Evolutionary conservation across 129 eudicot species (phyloP).

Genomic region (Pseudognaphalium luteoalbum): DNA sequence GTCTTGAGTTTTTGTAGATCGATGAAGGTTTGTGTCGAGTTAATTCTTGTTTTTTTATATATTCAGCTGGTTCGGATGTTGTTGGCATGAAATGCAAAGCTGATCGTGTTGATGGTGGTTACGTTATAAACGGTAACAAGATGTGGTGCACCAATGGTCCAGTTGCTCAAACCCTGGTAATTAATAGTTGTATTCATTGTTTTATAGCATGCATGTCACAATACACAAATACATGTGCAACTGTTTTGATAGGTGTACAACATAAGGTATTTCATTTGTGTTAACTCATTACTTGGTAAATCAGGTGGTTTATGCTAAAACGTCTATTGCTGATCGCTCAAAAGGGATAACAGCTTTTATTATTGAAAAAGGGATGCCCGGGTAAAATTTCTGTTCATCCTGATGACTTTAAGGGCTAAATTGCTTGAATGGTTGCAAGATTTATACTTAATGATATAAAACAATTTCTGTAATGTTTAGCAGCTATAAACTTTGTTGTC

Average conservation of each 20-base stretch:
- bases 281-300: neutral
- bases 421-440: neutral
- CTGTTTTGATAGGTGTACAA: neutral
- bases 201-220: neutral
- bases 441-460: neutral
- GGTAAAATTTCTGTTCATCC: conserved; percentile 49
- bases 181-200: neutral
- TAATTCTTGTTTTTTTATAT: conserved; percentile 16
- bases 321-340: conserved; percentile 65
- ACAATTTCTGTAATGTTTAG: neutral
- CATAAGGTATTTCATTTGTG: neutral
- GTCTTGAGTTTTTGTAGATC: neutral
- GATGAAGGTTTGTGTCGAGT: neutral
- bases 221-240: neutral
- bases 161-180: conserved; percentile 88
- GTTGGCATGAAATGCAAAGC: conserved; percentile 98
- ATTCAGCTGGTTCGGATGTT: conserved; percentile 96
- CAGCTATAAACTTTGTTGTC: neutral
- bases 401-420: conserved; percentile 6
- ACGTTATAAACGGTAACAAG: conserved; percentile 83
- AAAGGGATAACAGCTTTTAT: conserved; percentile 97
- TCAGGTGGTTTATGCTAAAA: conserved; percentile 94
- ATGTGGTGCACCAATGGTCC: conserved; percentile 99
- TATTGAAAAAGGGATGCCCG: conserved; percentile 96
- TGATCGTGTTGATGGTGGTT: conserved; percentile 91